phyloP scores from a whole-genome alignment of 176 grass and related monocot genomes.

The Carex myosuroides region DNA sequence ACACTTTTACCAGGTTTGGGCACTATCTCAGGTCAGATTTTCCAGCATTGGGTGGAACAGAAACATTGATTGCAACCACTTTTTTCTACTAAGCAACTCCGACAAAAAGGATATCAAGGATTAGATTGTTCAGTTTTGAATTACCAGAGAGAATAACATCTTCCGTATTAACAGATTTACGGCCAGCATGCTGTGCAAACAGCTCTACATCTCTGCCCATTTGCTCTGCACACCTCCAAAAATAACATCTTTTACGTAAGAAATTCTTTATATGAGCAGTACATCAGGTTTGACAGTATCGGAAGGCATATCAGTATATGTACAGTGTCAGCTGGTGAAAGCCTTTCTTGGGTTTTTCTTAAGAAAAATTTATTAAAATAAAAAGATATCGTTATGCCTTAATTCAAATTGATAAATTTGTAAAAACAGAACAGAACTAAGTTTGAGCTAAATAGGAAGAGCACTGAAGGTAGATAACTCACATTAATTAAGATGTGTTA shows the following conservation, averaged over 20 bases:
- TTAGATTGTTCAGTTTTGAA: not conserved
- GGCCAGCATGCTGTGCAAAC: conserved; percentile 78
- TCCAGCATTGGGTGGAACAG: not conserved
- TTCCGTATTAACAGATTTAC: conserved; percentile 79
- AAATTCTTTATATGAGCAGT: not conserved
- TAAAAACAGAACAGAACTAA: not conserved
- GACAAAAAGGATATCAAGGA: not conserved
- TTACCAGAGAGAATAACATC: conserved; percentile 83
- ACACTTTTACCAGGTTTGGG: not conserved
- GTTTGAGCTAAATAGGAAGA: not conserved
- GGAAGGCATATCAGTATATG: not conserved
- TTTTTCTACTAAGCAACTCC: not conserved
- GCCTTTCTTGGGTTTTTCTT: not conserved
- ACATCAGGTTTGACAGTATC: not conserved
- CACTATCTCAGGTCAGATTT: not conserved
- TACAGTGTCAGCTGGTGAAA: not conserved
- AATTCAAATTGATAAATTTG: not conserved
- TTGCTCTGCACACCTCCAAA: conserved; percentile 49
- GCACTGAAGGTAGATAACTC: not conserved
- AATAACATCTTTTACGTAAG: conserved; percentile 15
- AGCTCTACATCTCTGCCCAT: conserved; percentile 74
- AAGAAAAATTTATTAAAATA: not conserved
- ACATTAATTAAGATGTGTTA: not conserved
- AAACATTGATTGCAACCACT: not conserved
- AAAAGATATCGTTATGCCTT: not conserved